phyloP scores from a whole-genome alignment of 257 asterid genomes.

The Scutellaria barbata region DNA sequence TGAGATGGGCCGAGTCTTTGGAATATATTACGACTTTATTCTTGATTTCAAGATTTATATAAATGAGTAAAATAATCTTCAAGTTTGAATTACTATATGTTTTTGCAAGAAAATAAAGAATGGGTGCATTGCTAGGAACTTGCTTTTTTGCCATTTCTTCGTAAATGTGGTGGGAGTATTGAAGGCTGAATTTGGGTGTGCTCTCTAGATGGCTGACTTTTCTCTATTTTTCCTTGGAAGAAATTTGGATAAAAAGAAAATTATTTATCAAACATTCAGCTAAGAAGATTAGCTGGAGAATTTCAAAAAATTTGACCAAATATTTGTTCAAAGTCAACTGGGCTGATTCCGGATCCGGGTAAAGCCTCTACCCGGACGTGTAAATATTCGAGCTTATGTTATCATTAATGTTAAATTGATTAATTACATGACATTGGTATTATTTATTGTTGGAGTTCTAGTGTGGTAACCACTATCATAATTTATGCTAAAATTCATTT shows the following conservation, averaged over 20 bases:
- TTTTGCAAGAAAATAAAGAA: too few species aligned
- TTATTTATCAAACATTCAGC: background rate
- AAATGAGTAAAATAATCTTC: conserved; percentile 5
- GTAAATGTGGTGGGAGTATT: background rate
- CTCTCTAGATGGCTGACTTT: background rate
- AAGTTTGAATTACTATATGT: background rate
- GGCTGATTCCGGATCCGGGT: background rate
- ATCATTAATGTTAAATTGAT: too few species aligned
- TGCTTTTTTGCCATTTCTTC: background rate
- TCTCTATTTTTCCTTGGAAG: background rate
- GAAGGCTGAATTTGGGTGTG: background rate
- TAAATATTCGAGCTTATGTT: too few species aligned
- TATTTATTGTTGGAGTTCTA: too few species aligned
- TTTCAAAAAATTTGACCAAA: background rate
- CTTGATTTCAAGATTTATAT: background rate
- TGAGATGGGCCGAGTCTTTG: background rate
- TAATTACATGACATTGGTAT: too few species aligned
- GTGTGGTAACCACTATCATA: too few species aligned
- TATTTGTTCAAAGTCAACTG: background rate
- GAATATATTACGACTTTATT: conserved; percentile 5
- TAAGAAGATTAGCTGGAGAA: background rate
- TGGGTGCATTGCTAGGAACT: conserved; percentile 14
- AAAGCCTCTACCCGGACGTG: too few species aligned
- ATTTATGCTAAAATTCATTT: too few species aligned
- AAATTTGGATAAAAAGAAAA: background rate